These are phyloP conservation scores for Paratinospora sagittata DNA, from an alignment of 164 flowering plant genomes.

Conservation along the genomic window DNA sequence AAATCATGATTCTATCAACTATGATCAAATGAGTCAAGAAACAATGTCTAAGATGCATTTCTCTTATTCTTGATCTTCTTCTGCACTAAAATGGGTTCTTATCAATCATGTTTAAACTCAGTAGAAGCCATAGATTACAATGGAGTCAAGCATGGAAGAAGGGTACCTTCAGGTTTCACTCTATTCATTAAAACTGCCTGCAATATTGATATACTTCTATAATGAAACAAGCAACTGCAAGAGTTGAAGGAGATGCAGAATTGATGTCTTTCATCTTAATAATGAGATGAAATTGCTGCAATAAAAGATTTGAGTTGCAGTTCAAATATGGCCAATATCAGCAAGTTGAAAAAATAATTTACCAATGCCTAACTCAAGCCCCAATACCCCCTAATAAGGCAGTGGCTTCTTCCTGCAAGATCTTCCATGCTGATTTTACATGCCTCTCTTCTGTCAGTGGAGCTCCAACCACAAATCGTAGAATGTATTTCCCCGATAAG, in stretches of 20 bases:
- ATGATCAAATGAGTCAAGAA: too few species aligned
- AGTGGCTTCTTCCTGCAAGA: constrained; percentile 66
- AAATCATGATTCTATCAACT: too few species aligned
- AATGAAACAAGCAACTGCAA: background rate
- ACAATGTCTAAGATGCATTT: too few species aligned
- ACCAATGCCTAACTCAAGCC: background rate
- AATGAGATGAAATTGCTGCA: background rate
- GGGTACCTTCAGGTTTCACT: too few species aligned
- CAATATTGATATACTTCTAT: background rate
- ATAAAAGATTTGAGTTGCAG: background rate
- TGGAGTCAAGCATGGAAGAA: background rate
- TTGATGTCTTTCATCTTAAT: background rate
- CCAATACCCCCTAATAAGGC: constrained; percentile 23
- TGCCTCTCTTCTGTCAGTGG: constrained; percentile 85
- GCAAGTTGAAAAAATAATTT: background rate
- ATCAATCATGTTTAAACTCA: too few species aligned
- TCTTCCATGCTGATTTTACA: constrained; percentile 62
- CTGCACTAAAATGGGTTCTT: too few species aligned
- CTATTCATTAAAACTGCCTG: background rate
- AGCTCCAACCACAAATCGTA: constrained; percentile 74
- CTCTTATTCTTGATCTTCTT: too few species aligned
- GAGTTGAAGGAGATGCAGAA: background rate
- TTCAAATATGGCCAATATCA: background rate
- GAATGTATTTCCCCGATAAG: constrained; percentile 50
- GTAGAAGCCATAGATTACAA: too few species aligned